Evolutionary conservation across 1,284 basidiomycete genomes (phyloP), one percentile per base, ranked within the genome.

Genomic region (Taiwanofungus camphoratus): DNA sequence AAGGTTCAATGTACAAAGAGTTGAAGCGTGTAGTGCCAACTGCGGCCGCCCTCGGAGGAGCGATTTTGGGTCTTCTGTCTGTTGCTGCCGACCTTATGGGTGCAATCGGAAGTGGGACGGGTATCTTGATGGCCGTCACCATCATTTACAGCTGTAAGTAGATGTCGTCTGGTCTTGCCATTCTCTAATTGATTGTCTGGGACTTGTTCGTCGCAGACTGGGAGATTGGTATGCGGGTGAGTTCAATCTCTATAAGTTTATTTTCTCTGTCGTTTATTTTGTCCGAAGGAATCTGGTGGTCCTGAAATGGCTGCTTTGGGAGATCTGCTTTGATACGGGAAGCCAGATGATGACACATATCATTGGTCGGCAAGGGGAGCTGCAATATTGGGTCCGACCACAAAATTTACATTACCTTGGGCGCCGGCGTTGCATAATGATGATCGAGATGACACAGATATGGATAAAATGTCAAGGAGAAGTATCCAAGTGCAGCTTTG

Each of bases 1-100:
- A 98, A 62, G 92, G 88, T 26, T 89, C 85, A 21, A 96, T 98
- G 91, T 98, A 98, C 79, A 98, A 97, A 75, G 95, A 98, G 64
- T 80, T 98, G 52, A 99, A 98, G 76, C 81, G 92, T 36, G 87
- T 98, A 52, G 96, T 99, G 52, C 95, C 95, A 1, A 98, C 94
- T 15, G 95, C 96, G 6, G 95, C 95, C 12, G 92, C 94, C 2
- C 92, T 98, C 53, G 96, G 95, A 46, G 95, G 95, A 43, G 96
- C 94, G 20, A 89, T 94, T 48, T 86, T 98, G 23, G 95, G 95
- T 37, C 72, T 96, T 18, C 73, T 98, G 16, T 92, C 88, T n/a
- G 93, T 99, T 42, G 77, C 81, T 19, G 95, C 95, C n/a, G 95
- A 99, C 64, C 69, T 99, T 49, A 87, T 95, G 72, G 95, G 96